Base-by-base conservation (phyloP, 2,329 filamentous ascomycete species). In the Coniochaeta sp. region DNA sequence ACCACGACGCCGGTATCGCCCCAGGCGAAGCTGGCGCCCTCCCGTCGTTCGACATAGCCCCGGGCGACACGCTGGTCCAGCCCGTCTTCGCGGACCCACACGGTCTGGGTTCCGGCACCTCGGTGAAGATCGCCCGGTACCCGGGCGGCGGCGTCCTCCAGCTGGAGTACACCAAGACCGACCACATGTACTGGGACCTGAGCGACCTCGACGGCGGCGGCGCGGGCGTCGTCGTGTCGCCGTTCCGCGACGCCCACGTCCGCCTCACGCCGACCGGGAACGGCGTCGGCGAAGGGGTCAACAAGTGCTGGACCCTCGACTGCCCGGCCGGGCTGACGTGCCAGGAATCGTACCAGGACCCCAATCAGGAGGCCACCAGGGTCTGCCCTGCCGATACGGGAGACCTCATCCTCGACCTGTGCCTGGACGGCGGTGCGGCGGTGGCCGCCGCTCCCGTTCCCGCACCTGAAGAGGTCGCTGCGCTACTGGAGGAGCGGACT, bases 201-300 rank as follows among this genome's bases (percentile, higher is more conserved):
- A 58, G 50, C 40, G 44, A 63, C 58, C 55, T 63, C 17, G 62
- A 63, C 58, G 62, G 62, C 12, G 26, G 8, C 26, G 60, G 55
- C 22, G 12, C 47, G 30, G 60, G 58, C 30, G 54, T 58, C 22
- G 56, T 57, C 12, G 62, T 58, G n/a, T 58, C 62, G 10, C 62
- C 62, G 16, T 63, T 62, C 58, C 14, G 12, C 32, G 24, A 59
- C 32, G 58, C 59, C 57, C 62, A 63, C 57, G 60, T 63, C 58
- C 55, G 58, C 42, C 10, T 59, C 56, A 59, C 17, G 12, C 62
- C 62, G 4, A 60, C 62, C 14, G 62, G 60, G 16, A 32, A 32
- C 34, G 62, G 62, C 47, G 56, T 17, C 19, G 58, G 55, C 36
- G 32, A 55, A 26, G 62, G 62, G 9, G 26, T 4, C 4, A 52